phyloP scores from a whole-genome alignment of 345 rosid genomes.

The Diplotaxis tenuifolia region DNA sequence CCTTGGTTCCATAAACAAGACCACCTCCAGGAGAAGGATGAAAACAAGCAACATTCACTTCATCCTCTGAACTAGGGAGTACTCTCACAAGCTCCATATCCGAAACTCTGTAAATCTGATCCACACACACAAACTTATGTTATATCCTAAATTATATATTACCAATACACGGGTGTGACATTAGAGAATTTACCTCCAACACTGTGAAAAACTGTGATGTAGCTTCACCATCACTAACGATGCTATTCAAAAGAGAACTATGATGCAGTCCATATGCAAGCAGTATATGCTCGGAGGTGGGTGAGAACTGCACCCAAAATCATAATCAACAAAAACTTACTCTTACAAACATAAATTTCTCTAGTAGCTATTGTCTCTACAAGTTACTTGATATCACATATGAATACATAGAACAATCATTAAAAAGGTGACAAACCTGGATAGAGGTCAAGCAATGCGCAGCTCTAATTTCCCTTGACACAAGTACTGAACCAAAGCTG shows the following conservation, averaged over 20 bases:
- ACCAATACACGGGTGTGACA: not conserved
- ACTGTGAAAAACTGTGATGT: conserved; percentile 85
- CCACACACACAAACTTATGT: not conserved
- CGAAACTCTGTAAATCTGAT: conserved; percentile 85
- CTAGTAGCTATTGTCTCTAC: not conserved
- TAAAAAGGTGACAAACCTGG: conserved; percentile 54
- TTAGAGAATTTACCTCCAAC: conserved; percentile 67
- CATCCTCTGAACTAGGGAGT: conserved; percentile 93
- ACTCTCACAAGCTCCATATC: conserved; percentile 92
- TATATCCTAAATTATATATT: not conserved
- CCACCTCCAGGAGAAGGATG: conserved; percentile 92
- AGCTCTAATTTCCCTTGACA: conserved; percentile 85
- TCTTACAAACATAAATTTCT: too few species aligned
- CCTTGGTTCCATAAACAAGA: conserved; percentile 91
- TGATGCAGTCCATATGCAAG: conserved; percentile 97
- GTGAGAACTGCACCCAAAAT: conserved; percentile 74
- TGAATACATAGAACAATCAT: not conserved
- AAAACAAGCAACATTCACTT: conserved; percentile 96
- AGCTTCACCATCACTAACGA: conserved; percentile 78
- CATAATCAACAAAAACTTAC: not conserved
- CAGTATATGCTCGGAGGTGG: conserved; percentile 89
- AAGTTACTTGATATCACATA: not conserved
- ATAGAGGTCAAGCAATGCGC: conserved; percentile 98
- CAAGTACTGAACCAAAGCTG: conserved; percentile 85
- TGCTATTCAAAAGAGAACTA: conserved; percentile 77